Percentiles rank a stretch among this genome's conserved stretches.
These are phyloP conservation scores for Wickerhamiella spandovensis DNA, from an alignment of 805 yeast species.

Conservation along the genomic window DNA sequence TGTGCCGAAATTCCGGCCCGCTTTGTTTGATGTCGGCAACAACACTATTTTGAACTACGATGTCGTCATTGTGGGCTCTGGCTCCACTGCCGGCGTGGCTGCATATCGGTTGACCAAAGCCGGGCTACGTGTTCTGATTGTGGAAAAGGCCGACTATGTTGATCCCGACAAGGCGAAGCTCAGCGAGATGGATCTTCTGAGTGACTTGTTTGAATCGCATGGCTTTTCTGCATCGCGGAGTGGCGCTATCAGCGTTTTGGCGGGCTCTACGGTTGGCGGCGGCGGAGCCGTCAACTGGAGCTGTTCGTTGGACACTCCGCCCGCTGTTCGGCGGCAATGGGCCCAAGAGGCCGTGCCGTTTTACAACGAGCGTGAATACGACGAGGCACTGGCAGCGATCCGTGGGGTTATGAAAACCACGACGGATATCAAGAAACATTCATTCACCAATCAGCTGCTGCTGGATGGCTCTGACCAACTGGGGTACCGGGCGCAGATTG, in stretches of 20 bases:
- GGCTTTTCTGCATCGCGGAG: slow-evolving; percentile 28
- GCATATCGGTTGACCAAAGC: slow-evolving; percentile 33
- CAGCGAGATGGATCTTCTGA: slow-evolving; percentile 26
- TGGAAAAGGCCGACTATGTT: slow-evolving; percentile 39
- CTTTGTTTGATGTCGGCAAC: not conserved
- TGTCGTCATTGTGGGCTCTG: slow-evolving; percentile 38
- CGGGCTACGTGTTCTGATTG: slow-evolving; percentile 33
- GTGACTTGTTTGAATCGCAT: slow-evolving; percentile 27
- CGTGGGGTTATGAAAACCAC: slow-evolving; percentile 37
- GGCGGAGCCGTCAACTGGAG: slow-evolving; percentile 49
- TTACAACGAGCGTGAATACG: slow-evolving; percentile 32
- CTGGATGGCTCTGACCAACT: slow-evolving; percentile 33
- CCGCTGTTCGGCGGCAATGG: slow-evolving; percentile 40
- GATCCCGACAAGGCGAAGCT: slow-evolving; percentile 26
- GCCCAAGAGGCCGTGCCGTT: slow-evolving; percentile 33
- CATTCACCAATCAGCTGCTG: slow-evolving; percentile 31
- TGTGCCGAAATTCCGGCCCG: not conserved
- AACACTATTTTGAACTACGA: slow-evolving; percentile 18
- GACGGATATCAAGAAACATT: slow-evolving; percentile 30
- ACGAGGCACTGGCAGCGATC: slow-evolving; percentile 34
- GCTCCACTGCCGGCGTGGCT: slow-evolving; percentile 41
- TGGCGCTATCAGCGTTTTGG: slow-evolving; percentile 28
- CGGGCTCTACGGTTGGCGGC: slow-evolving; percentile 46
- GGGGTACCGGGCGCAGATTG: slow-evolving; percentile 30
- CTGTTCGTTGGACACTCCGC: slow-evolving; percentile 39